Evolutionary conservation across 2,329 filamentous ascomycete species (phyloP).

Genomic region (Fragosphaeria purpurea): DNA sequence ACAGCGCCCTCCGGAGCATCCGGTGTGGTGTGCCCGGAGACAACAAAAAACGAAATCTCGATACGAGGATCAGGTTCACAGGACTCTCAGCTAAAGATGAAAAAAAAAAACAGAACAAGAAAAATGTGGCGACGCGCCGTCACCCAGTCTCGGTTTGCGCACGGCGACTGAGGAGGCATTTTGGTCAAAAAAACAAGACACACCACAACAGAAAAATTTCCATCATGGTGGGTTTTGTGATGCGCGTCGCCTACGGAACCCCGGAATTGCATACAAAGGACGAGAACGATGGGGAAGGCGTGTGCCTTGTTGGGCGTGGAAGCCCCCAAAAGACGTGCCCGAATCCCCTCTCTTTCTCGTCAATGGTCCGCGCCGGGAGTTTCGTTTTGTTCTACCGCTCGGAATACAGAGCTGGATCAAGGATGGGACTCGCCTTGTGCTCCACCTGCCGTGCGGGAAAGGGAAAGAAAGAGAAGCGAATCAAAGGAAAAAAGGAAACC

Average conservation of each 20-base stretch:
- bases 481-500: neutral
- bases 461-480: conserved; percentile 3
- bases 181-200: conserved; percentile 2
- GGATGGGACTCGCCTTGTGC: conserved; percentile 66
- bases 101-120: neutral
- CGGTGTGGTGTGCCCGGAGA: too few relatives aligned
- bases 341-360: neutral
- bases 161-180: conserved; percentile 1
- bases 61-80: too few relatives aligned
- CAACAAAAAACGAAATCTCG: neutral
- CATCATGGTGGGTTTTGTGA: too few relatives aligned
- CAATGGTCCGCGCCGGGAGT: too few relatives aligned
- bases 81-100: too few relatives aligned
- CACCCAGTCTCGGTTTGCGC: neutral
- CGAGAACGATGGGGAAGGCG: too few relatives aligned
- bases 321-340: too few relatives aligned
- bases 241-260: too few relatives aligned
- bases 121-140: conserved; percentile 6
- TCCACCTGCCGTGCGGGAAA: conserved; percentile 62
- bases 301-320: too few relatives aligned
- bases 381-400: conserved; percentile 50
- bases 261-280: too few relatives aligned
- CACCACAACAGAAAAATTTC: too few relatives aligned
- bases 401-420: conserved; percentile 65
- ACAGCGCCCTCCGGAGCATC: too few relatives aligned